Base-by-base conservation (phyloP, 2,329 filamentous ascomycete genomes). In the Fusarium odoratissimum region DNA sequence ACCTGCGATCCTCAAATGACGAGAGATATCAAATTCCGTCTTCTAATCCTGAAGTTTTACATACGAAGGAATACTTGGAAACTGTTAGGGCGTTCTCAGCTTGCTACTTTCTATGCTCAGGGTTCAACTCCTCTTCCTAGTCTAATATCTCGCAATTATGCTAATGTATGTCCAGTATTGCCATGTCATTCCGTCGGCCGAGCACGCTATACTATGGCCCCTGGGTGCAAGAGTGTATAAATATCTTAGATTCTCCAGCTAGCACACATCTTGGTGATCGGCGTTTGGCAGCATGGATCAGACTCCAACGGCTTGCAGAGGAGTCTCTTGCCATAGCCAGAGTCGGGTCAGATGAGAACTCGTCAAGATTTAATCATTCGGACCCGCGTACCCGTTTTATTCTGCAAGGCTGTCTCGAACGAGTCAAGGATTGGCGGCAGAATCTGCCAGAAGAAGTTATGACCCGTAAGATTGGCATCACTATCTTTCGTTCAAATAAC, bases 101-200 rank as follows among this genome's bases (percentile, higher is more conserved):
- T 14, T 41, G 38, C 21, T 41, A 41, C 21, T 9, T 41, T 41
- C 38, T 41, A 41, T 41, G 38, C 13, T 41, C 21, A 9, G 21
- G 38, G 38, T n/a, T 6, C 0, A 3, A n/a, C 38, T 1, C 13
- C 8, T 6, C 13, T 41, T 41, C 1, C 38, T n/a, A 0, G 30
- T 9, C 2, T 6, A 8, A n/a, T 14, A 14, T n/a, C 8, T 7
- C 8, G 38, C 19, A 9, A 1, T n/a, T n/a, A 41, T 41, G 8
- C 38, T 41, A 41, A 41, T n/a, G 13, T 41, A 4, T n/a, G 7
- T 41, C 8, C 12, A 41, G 21, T n/a, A 41, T 41, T 5, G 21
- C 38, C 6, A n/a, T 41, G 38, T 41, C 38, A n/a, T 41, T 41
- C 38, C 38, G 38, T n/a, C 21, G 8, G 2, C 21, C 38, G 12